Conservation (phyloP, 179 eudicot genomes). For the Pouteria campechiana region DNA sequence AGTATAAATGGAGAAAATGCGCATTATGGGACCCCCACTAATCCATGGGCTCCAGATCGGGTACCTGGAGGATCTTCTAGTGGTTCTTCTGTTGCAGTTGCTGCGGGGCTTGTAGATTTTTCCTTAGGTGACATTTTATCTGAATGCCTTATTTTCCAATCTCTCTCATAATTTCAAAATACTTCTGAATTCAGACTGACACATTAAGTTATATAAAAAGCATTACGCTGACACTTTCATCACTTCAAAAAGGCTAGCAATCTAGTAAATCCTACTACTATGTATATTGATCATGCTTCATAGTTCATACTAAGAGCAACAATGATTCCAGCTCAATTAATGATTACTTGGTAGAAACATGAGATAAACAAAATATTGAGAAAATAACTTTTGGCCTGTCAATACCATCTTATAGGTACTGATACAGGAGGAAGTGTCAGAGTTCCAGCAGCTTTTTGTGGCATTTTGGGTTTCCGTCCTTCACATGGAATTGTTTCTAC, state of each 20-base stretch:
- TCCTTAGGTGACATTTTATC: constrained; percentile 41
- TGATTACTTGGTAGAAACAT: no score
- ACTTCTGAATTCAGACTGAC: no score
- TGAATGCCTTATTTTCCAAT: not conserved
- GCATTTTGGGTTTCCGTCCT: constrained; percentile 77
- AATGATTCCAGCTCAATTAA: no score
- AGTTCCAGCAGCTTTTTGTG: constrained; percentile 87
- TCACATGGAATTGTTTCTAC: constrained; percentile 78
- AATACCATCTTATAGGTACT: constrained; percentile 36
- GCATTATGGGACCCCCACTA: constrained; percentile 82
- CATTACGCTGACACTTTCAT: no score
- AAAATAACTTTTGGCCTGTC: not conserved
- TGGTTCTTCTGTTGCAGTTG: constrained; percentile 96
- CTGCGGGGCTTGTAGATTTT: constrained; percentile 66
- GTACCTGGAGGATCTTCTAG: constrained; percentile 96
- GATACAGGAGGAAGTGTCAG: constrained; percentile 99
- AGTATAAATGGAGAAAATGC: constrained; percentile 83
- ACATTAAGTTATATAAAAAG: no score
- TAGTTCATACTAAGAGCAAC: no score
- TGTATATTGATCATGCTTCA: no score
- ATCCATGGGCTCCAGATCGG: constrained; percentile 70
- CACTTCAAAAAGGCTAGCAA: no score
- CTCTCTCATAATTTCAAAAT: no score
- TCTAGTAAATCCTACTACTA: no score
- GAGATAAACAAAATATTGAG: no score